These are phyloP conservation scores for Hemileccinum impolitum DNA, from an alignment of 768 basidiomycete species.

Conservation along the genomic window DNA sequence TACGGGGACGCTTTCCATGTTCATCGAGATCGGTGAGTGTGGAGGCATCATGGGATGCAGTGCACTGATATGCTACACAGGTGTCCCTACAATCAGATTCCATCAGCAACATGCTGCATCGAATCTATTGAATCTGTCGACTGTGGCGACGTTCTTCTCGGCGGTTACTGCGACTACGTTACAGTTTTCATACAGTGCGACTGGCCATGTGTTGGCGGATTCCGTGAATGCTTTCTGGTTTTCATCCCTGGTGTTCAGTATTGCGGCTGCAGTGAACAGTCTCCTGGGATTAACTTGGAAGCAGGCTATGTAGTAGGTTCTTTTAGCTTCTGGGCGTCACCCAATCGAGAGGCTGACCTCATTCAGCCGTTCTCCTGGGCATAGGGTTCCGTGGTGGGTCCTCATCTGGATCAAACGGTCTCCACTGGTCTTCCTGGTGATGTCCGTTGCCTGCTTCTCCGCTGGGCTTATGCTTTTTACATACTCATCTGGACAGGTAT, in stretches of 20 bases:
- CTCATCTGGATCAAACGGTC: slow-evolving; percentile 84
- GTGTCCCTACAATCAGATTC: slow-evolving; percentile 53
- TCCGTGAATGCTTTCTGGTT: slow-evolving; percentile 55
- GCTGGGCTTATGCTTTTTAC: slow-evolving; percentile 74
- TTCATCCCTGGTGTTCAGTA: slow-evolving; percentile 52
- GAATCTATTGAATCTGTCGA: slow-evolving; percentile 49
- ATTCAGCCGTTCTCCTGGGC: slow-evolving; percentile 48
- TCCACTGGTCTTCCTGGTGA: slow-evolving; percentile 77
- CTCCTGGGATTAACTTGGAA: slow-evolving; percentile 53
- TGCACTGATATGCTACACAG: slow-evolving; percentile 34
- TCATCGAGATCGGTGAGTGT: slow-evolving; percentile 51
- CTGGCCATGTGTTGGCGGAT: slow-evolving; percentile 35
- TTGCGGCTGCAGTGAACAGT: slow-evolving; percentile 52
- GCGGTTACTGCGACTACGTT: slow-evolving; percentile 51
- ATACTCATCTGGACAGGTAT: slow-evolving; percentile 68
- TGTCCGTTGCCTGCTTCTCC: slow-evolving; percentile 82
- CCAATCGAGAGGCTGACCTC: slow-evolving; percentile 17
- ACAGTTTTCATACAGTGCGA: slow-evolving; percentile 42
- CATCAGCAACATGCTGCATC: slow-evolving; percentile 50
- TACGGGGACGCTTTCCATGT: slow-evolving; percentile 46
- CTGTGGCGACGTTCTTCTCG: slow-evolving; percentile 54
- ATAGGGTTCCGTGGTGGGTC: slow-evolving; percentile 58
- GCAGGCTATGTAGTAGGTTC: slow-evolving; percentile 53
- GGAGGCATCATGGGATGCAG: slow-evolving; percentile 15
- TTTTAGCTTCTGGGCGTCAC: slow-evolving; percentile 6